Evolutionary conservation across 2,329 filamentous ascomycete species (phyloP).

Genomic region (Calonectria montana): DNA sequence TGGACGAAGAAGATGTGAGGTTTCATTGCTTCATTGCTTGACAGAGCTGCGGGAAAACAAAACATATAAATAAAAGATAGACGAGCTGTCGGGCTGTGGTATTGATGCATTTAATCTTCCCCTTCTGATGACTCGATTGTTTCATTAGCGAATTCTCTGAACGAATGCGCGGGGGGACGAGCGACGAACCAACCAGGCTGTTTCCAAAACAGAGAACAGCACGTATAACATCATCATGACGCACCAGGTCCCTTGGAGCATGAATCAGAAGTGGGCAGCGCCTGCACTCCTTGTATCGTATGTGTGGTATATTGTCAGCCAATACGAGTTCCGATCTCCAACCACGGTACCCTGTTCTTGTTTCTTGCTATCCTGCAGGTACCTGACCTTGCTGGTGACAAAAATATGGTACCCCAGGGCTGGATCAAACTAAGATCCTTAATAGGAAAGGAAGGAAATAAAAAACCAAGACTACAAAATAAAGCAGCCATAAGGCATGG

Average conservation of each 20-base stretch:
- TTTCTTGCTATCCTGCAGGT: neutral
- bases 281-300: constrained; percentile 7
- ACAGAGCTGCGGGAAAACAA: neutral
- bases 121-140: neutral
- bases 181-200: neutral
- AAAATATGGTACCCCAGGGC: neutral
- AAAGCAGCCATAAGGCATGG: too few relatives aligned
- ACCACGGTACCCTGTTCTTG: neutral
- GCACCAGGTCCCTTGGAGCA: neutral
- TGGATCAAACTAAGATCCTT: too few relatives aligned
- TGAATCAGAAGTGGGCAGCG: neutral
- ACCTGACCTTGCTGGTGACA: neutral
- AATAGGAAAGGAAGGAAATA: too few relatives aligned
- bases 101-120: neutral
- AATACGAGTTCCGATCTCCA: neutral
- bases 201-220: neutral
- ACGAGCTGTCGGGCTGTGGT: neutral
- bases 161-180: neutral
- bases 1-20: neutral
- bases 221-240: neutral
- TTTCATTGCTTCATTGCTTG: neutral
- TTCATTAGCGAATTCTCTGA: neutral
- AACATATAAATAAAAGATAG: neutral
- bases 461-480: too few relatives aligned
- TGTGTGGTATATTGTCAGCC: constrained; percentile 9